Conservation (phyloP, 345 rosid species). For the Acer negundo region DNA sequence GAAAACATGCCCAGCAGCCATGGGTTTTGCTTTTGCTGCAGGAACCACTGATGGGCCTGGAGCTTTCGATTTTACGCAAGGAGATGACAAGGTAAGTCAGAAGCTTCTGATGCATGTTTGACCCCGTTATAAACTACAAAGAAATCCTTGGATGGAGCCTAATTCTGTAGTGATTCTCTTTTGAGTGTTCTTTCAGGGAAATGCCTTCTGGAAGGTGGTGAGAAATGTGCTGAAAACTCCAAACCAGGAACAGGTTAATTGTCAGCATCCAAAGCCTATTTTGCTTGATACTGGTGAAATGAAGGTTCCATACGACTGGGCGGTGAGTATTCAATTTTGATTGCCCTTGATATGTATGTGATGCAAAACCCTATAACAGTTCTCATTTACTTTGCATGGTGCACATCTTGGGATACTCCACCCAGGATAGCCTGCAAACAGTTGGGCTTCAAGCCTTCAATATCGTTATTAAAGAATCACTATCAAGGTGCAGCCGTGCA, state of each 20-base stretch:
- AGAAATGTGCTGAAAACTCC: conserved; percentile 62
- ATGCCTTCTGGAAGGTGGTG: conserved; percentile 68
- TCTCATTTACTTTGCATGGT: background rate
- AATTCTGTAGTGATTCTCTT: conserved; percentile 2
- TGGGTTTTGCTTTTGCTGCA: conserved; percentile 84
- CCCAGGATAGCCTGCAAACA: background rate
- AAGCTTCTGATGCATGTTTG: background rate
- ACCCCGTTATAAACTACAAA: background rate
- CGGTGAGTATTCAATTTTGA: conserved; percentile 43
- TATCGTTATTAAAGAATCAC: background rate
- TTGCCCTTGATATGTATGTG: background rate
- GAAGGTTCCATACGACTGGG: conserved; percentile 81
- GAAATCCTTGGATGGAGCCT: background rate
- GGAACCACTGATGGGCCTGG: conserved; percentile 92
- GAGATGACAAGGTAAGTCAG: conserved; percentile 58
- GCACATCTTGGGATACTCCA: conserved; percentile 3
- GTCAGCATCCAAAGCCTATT: conserved; percentile 76
- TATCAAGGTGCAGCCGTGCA: background rate
- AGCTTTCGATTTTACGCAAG: conserved; percentile 83
- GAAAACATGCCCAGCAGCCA: conserved; percentile 78
- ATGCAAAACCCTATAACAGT: background rate
- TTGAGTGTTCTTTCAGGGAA: conserved; percentile 47
- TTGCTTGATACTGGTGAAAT: conserved; percentile 82
- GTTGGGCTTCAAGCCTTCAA: conserved; percentile 4
- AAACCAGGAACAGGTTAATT: conserved; percentile 49